These are phyloP conservation scores for Trichomonas tenax DNA, from an alignment of 208 protist genomes.

Conservation along the genomic window DNA sequence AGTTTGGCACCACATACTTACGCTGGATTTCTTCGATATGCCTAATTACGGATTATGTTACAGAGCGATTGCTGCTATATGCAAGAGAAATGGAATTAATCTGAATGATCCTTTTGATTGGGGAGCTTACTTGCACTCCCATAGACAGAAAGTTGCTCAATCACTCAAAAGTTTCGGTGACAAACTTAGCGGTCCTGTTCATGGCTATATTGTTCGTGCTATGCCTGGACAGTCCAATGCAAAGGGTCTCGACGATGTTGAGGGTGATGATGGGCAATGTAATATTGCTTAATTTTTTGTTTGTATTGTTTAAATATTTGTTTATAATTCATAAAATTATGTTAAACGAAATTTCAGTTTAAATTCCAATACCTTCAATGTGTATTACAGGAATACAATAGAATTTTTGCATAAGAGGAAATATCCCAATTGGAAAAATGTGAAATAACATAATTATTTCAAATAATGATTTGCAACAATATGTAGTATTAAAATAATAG, in stretches of 20 bases:
- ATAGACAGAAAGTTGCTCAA: background rate
- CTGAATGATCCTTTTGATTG: constrained; percentile 15
- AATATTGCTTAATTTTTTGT: background rate
- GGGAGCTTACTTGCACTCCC: background rate
- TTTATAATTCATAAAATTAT: too few species aligned
- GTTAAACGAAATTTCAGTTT: too few species aligned
- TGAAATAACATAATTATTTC: too few species aligned
- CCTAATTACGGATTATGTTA: background rate
- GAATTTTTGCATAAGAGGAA: too few species aligned
- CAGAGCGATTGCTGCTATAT: background rate
- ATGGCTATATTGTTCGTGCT: background rate
- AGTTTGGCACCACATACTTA: background rate
- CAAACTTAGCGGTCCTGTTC: background rate
- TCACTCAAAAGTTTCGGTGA: background rate
- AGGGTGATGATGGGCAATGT: background rate
- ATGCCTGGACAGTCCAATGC: background rate
- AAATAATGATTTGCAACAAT: too few species aligned
- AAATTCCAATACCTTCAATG: too few species aligned
- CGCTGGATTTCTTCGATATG: background rate
- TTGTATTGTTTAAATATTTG: too few species aligned
- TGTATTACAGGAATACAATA: too few species aligned
- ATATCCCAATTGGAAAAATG: too few species aligned
- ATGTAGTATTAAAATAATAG: too few species aligned
- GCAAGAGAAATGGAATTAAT: background rate
- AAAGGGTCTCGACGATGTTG: background rate